Conservation (phyloP, 805 yeast genomes). For the Diddensiella transvaalensis region DNA sequence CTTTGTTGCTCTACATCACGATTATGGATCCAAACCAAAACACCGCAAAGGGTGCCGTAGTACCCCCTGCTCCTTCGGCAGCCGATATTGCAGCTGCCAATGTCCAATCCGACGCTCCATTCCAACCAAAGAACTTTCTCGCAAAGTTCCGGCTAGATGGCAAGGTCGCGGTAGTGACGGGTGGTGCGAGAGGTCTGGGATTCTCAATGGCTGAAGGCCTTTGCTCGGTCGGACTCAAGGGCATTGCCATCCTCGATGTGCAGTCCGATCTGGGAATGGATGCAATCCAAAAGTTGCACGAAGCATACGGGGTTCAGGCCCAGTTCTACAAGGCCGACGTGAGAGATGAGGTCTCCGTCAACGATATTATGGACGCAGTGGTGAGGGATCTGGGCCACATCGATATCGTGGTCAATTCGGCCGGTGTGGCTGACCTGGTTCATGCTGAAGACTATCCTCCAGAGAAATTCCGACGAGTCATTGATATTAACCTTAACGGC, state of each 20-base stretch:
- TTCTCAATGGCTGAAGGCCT: slow-evolving; percentile 59
- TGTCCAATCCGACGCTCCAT: slow-evolving; percentile 31
- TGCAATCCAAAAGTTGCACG: slow-evolving; percentile 52
- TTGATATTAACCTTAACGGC: slow-evolving; percentile 65
- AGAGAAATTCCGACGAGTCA: slow-evolving; percentile 56
- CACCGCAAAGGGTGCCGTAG: slow-evolving; percentile 35
- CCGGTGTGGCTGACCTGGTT: slow-evolving; percentile 66
- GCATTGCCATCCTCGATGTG: slow-evolving; percentile 53
- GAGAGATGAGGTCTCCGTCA: slow-evolving; percentile 48
- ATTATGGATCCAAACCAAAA: slow-evolving; percentile 14
- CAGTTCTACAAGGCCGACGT: slow-evolving; percentile 66
- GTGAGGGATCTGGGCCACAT: slow-evolving; percentile 52
- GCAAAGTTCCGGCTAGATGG: slow-evolving; percentile 54
- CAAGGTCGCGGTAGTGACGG: slow-evolving; percentile 60
- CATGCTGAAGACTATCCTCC: slow-evolving; percentile 69
- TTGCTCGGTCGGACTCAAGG: slow-evolving; percentile 51
- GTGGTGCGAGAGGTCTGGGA: slow-evolving; percentile 68
- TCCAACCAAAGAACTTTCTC: slow-evolving; percentile 37
- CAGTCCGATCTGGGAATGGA: slow-evolving; percentile 59
- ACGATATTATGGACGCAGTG: slow-evolving; percentile 48
- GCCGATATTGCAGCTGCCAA: slow-evolving; percentile 36
- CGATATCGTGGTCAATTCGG: slow-evolving; percentile 57
- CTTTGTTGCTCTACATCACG: too few relatives aligned
- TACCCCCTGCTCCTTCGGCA: slow-evolving; percentile 39
- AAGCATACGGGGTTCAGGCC: slow-evolving; percentile 51